phyloP scores from a whole-genome alignment of 2,329 filamentous ascomycete species.

The Blastomyces emzantsi region DNA sequence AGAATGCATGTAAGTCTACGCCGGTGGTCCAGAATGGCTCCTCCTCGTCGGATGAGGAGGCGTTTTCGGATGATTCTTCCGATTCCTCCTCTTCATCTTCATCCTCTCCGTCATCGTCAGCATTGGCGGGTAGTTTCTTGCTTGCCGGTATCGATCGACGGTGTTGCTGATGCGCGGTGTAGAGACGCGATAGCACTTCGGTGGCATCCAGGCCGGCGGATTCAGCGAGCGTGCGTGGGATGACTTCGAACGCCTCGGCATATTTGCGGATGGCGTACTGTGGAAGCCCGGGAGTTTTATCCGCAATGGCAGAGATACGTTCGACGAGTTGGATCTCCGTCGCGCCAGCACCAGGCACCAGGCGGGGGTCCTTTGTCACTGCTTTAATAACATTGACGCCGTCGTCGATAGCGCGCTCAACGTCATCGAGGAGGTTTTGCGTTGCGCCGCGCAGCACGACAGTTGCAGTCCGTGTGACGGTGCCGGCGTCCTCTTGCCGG shows the following conservation, averaged over 20 bases:
- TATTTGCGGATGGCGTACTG: conserved; percentile 98
- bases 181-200: conserved; percentile 86
- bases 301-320: conserved; percentile 79
- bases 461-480: conserved; percentile 85
- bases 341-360: conserved; percentile 90
- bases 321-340: conserved; percentile 91
- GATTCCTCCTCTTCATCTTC: conserved; percentile 32
- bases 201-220: conserved; percentile 93
- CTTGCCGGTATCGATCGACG: conserved; percentile 15
- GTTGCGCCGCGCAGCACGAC: conserved; percentile 91
- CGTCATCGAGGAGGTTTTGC: conserved; percentile 94
- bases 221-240: conserved; percentile 88
- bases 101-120: conserved; percentile 22
- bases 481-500: conserved; percentile 71
- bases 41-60: conserved; percentile 45
- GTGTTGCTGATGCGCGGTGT: conserved; percentile 70
- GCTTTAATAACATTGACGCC: conserved; percentile 98
- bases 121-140: conserved; percentile 19
- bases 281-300: conserved; percentile 83
- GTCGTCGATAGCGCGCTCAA: conserved; percentile 94
- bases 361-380: conserved; percentile 82
- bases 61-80: conserved; percentile 28
- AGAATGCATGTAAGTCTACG: conserved; percentile 86
- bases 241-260: conserved; percentile 94
- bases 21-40: conserved; percentile 82